A percentile compares a stretch with the other conserved stretches of the same genome.
These are phyloP conservation scores for Coniosporium apollinis DNA, from an alignment of 495 filamentous ascomycete genomes.

Conservation along the genomic window DNA sequence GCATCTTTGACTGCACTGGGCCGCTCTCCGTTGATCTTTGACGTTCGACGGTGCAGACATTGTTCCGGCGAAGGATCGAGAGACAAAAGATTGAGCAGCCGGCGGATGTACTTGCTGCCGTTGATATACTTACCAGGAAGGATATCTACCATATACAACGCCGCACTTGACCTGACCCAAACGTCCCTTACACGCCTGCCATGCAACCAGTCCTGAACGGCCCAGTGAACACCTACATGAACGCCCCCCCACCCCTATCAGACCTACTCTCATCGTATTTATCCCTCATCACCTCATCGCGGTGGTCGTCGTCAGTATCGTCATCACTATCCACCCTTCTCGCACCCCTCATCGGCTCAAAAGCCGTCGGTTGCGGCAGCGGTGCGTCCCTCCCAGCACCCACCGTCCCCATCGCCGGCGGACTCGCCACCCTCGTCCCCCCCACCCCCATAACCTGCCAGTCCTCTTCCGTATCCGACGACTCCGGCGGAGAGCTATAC, in stretches of 20 bases:
- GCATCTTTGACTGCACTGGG: too few species aligned
- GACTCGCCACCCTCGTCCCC: neutral
- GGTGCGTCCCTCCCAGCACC: neutral
- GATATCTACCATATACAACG: too few species aligned
- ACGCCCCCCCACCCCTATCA: constrained; percentile 3
- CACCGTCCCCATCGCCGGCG: constrained; percentile 1
- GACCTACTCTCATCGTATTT: constrained; percentile 3
- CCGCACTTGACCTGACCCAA: too few species aligned
- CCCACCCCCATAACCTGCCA: constrained; percentile 3
- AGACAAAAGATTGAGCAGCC: too few species aligned
- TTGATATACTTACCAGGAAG: too few species aligned
- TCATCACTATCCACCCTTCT: neutral
- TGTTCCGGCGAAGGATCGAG: too few species aligned
- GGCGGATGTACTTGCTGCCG: too few species aligned
- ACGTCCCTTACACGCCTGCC: too few species aligned
- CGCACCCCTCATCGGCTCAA: neutral
- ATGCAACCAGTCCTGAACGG: too few species aligned
- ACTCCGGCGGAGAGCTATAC: constrained; percentile 9
- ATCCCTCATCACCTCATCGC: neutral
- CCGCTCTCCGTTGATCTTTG: too few species aligned
- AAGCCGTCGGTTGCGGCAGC: neutral
- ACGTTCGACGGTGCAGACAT: too few species aligned
- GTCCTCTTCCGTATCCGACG: constrained; percentile 2
- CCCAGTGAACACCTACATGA: constrained; percentile 4
- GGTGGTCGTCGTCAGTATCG: constrained; percentile 7